Evolutionary conservation across 2,329 filamentous ascomycete genomes (phyloP).

Genomic region (Colletotrichum somersetense): DNA sequence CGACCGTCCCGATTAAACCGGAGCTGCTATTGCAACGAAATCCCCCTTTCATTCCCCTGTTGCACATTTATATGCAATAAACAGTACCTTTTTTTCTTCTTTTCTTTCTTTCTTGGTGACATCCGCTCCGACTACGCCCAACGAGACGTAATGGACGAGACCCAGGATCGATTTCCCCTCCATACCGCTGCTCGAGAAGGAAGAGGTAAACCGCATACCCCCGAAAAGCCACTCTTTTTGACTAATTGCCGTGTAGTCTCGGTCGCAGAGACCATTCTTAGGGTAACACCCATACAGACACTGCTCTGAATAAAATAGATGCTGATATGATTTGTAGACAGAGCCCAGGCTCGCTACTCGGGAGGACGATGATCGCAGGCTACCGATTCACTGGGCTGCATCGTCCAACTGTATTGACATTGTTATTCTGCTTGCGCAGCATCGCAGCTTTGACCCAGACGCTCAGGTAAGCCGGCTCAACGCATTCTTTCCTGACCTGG

Average conservation of each 20-base stretch:
- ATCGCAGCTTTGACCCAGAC: slow-evolving; percentile 85
- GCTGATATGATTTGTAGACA: slow-evolving; percentile 61
- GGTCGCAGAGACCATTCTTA: slow-evolving; percentile 73
- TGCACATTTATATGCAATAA: background rate
- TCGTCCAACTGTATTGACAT: slow-evolving; percentile 86
- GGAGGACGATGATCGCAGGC: slow-evolving; percentile 87
- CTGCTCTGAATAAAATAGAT: slow-evolving; percentile 44
- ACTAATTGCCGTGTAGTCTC: slow-evolving; percentile 62
- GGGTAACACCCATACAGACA: slow-evolving; percentile 46
- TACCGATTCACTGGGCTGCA: slow-evolving; percentile 94
- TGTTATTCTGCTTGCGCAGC: slow-evolving; percentile 76
- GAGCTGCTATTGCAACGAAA: too few species aligned
- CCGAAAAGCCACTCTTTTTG: background rate
- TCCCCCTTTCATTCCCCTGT: background rate
- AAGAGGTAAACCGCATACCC: slow-evolving; percentile 70
- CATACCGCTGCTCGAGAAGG: slow-evolving; percentile 91
- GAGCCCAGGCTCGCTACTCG: slow-evolving; percentile 80
- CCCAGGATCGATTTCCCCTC: slow-evolving; percentile 78
- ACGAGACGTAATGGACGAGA: slow-evolving; percentile 46
- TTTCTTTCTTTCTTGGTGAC: too few species aligned
- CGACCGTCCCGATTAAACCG: background rate
- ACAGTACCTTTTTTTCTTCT: background rate
- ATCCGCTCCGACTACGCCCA: too few species aligned
- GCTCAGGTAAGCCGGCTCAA: slow-evolving; percentile 68
- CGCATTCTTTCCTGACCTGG: background rate